phyloP scores from a whole-genome alignment of 2,329 filamentous ascomycete species.

The Aspergillus hiratsukae region DNA sequence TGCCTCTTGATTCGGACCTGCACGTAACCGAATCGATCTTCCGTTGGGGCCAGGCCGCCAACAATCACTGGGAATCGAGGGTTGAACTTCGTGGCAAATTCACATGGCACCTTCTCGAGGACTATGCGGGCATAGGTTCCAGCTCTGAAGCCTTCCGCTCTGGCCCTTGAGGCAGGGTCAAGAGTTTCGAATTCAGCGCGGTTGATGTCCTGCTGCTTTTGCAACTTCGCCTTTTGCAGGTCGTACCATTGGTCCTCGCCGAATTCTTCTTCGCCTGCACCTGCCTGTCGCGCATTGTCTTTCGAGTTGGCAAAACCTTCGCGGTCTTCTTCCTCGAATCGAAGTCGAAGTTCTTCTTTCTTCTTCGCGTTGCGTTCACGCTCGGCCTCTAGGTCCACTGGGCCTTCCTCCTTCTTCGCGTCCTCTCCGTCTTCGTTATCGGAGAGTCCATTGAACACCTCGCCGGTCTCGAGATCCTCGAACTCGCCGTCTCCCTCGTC shows the following conservation, averaged over 20 bases:
- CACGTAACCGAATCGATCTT: conserved; percentile 92
- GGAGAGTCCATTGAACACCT: conserved; percentile 44
- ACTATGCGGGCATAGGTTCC: conserved; percentile 92
- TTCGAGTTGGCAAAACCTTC: conserved; percentile 85
- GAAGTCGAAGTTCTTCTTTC: conserved; percentile 89
- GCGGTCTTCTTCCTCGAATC: conserved; percentile 97
- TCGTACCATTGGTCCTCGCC: conserved; percentile 99
- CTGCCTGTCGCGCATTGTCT: conserved; percentile 70
- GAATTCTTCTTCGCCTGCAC: conserved; percentile 66
- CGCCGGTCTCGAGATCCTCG: conserved; percentile 77
- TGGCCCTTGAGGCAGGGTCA: conserved; percentile 74
- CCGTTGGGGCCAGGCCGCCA: conserved; percentile 86
- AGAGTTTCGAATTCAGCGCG: conserved; percentile 85
- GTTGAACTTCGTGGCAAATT: conserved; percentile 81
- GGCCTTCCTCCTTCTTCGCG: conserved; percentile 43
- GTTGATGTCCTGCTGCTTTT: conserved; percentile 97
- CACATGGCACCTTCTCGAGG: conserved; percentile 80
- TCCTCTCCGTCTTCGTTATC: conserved; percentile 42
- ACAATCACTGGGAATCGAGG: conserved; percentile 78
- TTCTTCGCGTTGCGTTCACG: conserved; percentile 83
- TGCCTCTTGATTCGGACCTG: conserved; percentile 96
- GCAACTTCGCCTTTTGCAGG: conserved; percentile 85
- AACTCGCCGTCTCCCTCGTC: conserved; percentile 76
- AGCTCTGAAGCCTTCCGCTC: conserved; percentile 85
- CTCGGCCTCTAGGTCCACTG: conserved; percentile 70